Evolutionary conservation across 129 eudicot species (phyloP), one percentile per base, ranked within the genome.

Genomic region (Solidago caesia): DNA sequence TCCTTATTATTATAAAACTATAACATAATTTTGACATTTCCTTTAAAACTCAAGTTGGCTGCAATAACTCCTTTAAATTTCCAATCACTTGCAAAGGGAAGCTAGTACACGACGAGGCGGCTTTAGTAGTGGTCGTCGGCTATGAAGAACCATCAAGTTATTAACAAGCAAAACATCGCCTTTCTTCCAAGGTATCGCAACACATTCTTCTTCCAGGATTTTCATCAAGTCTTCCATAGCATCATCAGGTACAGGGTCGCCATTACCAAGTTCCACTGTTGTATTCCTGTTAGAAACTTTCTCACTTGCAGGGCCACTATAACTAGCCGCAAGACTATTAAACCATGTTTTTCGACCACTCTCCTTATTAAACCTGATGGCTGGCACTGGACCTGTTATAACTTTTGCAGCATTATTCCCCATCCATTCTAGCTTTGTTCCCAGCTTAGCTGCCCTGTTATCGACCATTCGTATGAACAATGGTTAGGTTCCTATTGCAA

Each of bases 91-190:
- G 86, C 95, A 87, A 21, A 92, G 84, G 16, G 96, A 87, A 64
- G 95, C 98, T 9, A 92, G 81, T 49, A 92, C 77, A 2, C 95
- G 85, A 0, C 96, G 88, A 60, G 98, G 98, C 2, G 90, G 92
- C 56, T 46, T 74, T 52, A 74, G 68, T 12, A 92, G 79, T 6
- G 98, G 81, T n/a, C 77, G 75, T 49, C 96, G 82, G 5, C 90
- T 80, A 77, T 92, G 98, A 73, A 89, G 90, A 48, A 92, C 96
- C 8, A 89, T 91, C 80, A 88, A 73, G 74, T 92, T 92, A 70
- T 89, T 92, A 12, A 92, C 81, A 55, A 92, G 45, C 55, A 92
- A n/a, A 56, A 89, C 75, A 70, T 92, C 96, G 0, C 94, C 96
- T 67, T 87, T 87, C 81, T 82, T 80, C 97, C 97, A 92, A 9